Conservation (phyloP, 2,329 filamentous ascomycete species). For the Verticillium nubilum region DNA sequence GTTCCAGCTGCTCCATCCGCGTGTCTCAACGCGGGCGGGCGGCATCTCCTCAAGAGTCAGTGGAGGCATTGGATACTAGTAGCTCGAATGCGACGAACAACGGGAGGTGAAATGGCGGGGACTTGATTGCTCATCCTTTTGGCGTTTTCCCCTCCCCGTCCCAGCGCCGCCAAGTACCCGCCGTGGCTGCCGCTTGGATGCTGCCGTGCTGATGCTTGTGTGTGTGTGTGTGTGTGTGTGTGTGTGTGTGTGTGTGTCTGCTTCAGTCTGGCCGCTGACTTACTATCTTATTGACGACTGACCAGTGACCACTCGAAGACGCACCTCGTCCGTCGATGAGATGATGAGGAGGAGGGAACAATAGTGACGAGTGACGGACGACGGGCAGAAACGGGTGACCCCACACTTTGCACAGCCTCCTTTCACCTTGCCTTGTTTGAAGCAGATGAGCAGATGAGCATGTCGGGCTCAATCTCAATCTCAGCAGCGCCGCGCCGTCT, state of each 20-base stretch:
- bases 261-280: neutral
- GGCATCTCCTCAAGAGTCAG: neutral
- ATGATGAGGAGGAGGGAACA: neutral
- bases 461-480: neutral
- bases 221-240: no score
- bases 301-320: neutral
- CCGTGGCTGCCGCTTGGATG: neutral
- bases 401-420: conserved; percentile 6
- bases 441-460: conserved; percentile 5
- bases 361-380: neutral
- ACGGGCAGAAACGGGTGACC: neutral
- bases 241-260: no score
- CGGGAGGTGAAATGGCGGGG: neutral
- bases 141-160: neutral
- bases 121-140: neutral
- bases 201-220: neutral
- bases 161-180: neutral
- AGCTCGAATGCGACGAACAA: no score
- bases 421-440: conserved; percentile 3
- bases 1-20: neutral
- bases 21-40: neutral
- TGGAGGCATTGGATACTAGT: no score
- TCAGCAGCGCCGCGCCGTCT: neutral
- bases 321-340: neutral
- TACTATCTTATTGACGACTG: no score